Percentiles rank a stretch among this genome's conserved stretches.
phyloP scores from a whole-genome alignment of 2,329 filamentous ascomycete genomes.

The Anisogramma anomala region DNA sequence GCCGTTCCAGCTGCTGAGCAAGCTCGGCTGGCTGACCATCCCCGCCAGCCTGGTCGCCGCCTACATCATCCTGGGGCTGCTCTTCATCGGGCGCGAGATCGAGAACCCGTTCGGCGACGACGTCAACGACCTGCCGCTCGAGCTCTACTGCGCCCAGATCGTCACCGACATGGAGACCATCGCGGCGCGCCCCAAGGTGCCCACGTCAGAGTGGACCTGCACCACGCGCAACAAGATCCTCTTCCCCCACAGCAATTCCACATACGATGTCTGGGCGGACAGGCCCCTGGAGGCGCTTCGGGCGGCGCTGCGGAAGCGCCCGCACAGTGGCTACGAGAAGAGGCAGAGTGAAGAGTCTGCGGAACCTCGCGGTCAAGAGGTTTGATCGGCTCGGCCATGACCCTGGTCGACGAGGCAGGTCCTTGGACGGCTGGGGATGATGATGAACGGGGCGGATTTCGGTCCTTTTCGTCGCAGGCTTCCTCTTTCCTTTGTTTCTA shows the following conservation, averaged over 20 bases:
- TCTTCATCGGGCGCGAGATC: constrained; percentile 5
- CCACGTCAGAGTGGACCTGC: background rate
- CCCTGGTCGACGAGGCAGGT: no score
- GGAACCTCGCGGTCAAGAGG: no score
- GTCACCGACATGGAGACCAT: background rate
- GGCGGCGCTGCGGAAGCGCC: no score
- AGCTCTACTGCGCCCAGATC: background rate
- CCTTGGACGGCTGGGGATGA: no score
- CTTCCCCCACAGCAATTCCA: background rate
- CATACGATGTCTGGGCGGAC: no score
- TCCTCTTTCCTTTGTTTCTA: no score
- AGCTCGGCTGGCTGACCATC: constrained; percentile 63
- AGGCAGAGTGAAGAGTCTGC: no score
- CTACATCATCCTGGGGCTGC: constrained; percentile 72
- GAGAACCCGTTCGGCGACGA: constrained; percentile 3
- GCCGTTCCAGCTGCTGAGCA: constrained; percentile 63
- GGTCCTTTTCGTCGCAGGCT: no score
- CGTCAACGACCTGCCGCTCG: background rate
- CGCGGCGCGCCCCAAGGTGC: background rate
- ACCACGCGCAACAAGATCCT: background rate
- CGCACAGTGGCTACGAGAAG: no score
- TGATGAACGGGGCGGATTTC: no score
- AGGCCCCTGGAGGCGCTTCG: no score
- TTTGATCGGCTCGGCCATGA: no score
- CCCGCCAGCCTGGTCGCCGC: constrained; percentile 60